These are phyloP conservation scores for Claviceps pusilla DNA, from an alignment of 2,329 filamentous ascomycete species.

Conservation along the genomic window DNA sequence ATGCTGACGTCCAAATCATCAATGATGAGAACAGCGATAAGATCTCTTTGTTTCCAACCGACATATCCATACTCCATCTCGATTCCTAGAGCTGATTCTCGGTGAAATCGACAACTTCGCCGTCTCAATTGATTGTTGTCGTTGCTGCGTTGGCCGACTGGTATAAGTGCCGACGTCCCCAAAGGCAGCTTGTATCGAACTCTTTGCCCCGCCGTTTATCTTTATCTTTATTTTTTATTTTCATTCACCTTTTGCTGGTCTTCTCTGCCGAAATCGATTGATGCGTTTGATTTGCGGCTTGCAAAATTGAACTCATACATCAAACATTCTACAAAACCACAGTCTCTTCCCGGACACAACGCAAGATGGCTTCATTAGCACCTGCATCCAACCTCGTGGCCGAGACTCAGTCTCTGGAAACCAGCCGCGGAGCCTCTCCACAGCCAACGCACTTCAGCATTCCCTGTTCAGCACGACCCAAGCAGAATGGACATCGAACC, in stretches of 20 bases:
- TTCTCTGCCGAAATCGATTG: background rate
- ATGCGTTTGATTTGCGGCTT: background rate
- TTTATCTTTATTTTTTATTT: too few relatives aligned
- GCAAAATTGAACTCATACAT: background rate
- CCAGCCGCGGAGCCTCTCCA: conserved; percentile 59
- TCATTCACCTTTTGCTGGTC: too few relatives aligned
- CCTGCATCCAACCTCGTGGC: conserved; percentile 27
- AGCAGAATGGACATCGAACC: conserved; percentile 52
- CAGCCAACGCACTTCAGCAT: conserved; percentile 76
- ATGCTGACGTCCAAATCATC: background rate
- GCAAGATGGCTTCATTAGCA: conserved; percentile 16
- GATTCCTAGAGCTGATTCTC: background rate
- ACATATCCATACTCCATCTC: background rate
- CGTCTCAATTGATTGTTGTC: background rate
- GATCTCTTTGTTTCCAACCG: background rate
- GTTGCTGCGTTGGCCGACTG: background rate
- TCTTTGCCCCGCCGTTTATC: background rate
- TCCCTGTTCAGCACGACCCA: conserved; percentile 36
- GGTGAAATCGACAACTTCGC: background rate
- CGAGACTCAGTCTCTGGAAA: conserved; percentile 25
- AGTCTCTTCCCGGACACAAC: conserved; percentile 1
- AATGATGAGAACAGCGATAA: background rate
- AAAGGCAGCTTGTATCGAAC: too few relatives aligned
- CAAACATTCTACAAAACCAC: background rate
- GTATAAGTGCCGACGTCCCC: background rate